A percentile compares a stretch with the other conserved stretches of the same genome.
Evolutionary conservation across 331 rosid genomes (phyloP).

Genomic region (Acacia pycnantha): DNA sequence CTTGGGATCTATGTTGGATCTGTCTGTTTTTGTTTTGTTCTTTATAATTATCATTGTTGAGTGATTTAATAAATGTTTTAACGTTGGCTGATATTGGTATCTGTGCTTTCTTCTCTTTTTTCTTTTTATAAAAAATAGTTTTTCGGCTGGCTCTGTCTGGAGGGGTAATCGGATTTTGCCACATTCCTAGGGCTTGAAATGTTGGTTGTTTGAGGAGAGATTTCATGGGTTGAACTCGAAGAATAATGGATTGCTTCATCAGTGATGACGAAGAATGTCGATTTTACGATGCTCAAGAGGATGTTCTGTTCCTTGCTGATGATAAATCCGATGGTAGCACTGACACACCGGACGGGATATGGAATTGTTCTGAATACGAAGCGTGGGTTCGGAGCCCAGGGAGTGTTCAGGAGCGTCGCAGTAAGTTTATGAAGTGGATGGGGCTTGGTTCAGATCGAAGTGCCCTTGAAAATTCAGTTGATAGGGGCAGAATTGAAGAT

Average conservation of each 20-base stretch:
- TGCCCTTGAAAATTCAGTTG: slow-evolving; percentile 35
- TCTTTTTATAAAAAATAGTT: slow-evolving; percentile 32
- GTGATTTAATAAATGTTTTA: slow-evolving; percentile 43
- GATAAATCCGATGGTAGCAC: slow-evolving; percentile 32
- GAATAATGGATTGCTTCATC: slow-evolving; percentile 72
- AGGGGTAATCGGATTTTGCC: slow-evolving; percentile 44
- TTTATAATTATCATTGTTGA: slow-evolving; percentile 34
- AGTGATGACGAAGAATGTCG: slow-evolving; percentile 68
- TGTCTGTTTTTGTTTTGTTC: slow-evolving; percentile 53
- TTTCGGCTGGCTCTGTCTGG: slow-evolving; percentile 49
- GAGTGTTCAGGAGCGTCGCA: slow-evolving; percentile 73
- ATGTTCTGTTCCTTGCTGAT: slow-evolving; percentile 53
- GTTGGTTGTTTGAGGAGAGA: slow-evolving; percentile 56
- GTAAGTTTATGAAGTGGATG: slow-evolving; percentile 61
- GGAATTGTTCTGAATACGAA: slow-evolving; percentile 46
- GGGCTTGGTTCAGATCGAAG: slow-evolving; percentile 44
- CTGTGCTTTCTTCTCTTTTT: slow-evolving; percentile 38
- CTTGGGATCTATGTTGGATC: slow-evolving; percentile 97
- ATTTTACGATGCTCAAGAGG: slow-evolving; percentile 88
- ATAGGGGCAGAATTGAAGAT: slow-evolving; percentile 40
- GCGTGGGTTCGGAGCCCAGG: slow-evolving; percentile 69
- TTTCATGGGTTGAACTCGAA: slow-evolving; percentile 85
- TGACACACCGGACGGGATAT: slow-evolving; percentile 32
- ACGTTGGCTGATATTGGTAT: slow-evolving; percentile 59
- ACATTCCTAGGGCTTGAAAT: slow-evolving; percentile 52